Conservation (phyloP, 2,329 filamentous ascomycete species). For the Uncinocarpus reesii region DNA sequence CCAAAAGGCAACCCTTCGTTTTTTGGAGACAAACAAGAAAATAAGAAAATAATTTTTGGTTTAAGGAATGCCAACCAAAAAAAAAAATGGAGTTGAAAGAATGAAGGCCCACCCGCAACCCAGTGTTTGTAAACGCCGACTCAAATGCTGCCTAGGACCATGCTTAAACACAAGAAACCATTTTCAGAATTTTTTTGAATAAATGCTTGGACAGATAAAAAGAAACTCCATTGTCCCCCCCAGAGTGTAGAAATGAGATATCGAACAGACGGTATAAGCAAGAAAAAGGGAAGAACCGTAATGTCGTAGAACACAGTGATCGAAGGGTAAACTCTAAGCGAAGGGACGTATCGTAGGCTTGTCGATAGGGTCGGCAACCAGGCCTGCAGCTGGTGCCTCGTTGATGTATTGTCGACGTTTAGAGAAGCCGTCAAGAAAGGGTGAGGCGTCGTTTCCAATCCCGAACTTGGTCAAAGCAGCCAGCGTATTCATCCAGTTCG, state of each 20-base stretch:
- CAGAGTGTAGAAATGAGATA: neutral
- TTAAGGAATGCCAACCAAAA: neutral
- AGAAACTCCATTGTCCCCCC: constrained; percentile 5
- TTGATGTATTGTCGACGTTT: neutral
- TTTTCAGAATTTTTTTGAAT: neutral
- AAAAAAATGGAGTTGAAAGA: neutral
- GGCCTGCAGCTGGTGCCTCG: no score
- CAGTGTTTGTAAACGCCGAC: constrained; percentile 8
- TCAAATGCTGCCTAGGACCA: constrained; percentile 6
- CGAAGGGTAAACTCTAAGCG: neutral
- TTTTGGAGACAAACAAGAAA: neutral
- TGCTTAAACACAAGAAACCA: neutral
- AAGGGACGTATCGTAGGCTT: neutral
- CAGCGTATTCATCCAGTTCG: constrained; percentile 76
- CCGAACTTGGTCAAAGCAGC: constrained; percentile 75
- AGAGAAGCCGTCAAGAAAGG: constrained; percentile 19
- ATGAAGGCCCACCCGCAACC: neutral
- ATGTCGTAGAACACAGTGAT: constrained; percentile 9
- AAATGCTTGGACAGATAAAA: neutral
- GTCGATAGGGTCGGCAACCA: no score
- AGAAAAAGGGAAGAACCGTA: constrained; percentile 5
- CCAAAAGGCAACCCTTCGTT: neutral
- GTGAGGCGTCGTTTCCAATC: constrained; percentile 35
- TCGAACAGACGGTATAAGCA: neutral
- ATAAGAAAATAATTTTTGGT: neutral